Percentiles rank a stretch among this genome's conserved stretches.
These are phyloP conservation scores for Metarhizium album DNA, from an alignment of 2,329 filamentous ascomycete genomes.

Conservation along the genomic window DNA sequence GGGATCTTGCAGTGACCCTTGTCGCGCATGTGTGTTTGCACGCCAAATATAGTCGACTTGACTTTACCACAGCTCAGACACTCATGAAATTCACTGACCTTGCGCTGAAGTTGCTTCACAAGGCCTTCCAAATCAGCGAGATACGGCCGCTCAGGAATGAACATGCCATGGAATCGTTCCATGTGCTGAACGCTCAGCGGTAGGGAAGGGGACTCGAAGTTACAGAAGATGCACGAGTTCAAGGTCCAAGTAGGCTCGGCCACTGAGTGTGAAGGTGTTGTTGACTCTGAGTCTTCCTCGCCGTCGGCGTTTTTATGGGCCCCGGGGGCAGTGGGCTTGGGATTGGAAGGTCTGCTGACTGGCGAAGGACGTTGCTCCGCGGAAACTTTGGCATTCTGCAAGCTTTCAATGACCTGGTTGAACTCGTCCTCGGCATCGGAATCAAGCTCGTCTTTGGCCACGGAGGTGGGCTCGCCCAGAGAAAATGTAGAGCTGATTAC, in stretches of 20 bases:
- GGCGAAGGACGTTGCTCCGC: conserved; percentile 35
- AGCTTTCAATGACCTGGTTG: conserved; percentile 62
- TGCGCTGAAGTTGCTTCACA: conserved; percentile 65
- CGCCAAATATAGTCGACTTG: conserved; percentile 65
- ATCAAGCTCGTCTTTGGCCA: conserved; percentile 40
- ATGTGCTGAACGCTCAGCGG: conserved; percentile 78
- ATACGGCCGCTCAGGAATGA: conserved; percentile 82
- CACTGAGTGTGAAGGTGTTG: conserved; percentile 24
- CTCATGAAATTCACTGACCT: conserved; percentile 69
- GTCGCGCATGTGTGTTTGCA: conserved; percentile 96
- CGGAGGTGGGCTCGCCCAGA: conserved; percentile 63
- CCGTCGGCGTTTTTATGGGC: conserved; percentile 30
- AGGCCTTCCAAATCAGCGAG: conserved; percentile 75
- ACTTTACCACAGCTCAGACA: conserved; percentile 83
- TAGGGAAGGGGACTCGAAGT: conserved; percentile 66
- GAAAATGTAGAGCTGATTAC: conserved; percentile 88
- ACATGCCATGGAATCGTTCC: conserved; percentile 88
- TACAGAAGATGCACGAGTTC: conserved; percentile 78
- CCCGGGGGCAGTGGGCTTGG: conserved; percentile 29
- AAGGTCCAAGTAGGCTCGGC: conserved; percentile 31
- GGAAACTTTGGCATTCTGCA: conserved; percentile 64
- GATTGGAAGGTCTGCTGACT: conserved; percentile 43
- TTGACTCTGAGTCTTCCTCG: conserved; percentile 32
- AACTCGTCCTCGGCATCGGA: conserved; percentile 66
- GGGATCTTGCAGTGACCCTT: conserved; percentile 96